A percentile compares a stretch with the other conserved stretches of the same genome.
Conservation (phyloP, 2,329 filamentous ascomycete genomes). For the Diaporthe humulicola region DNA sequence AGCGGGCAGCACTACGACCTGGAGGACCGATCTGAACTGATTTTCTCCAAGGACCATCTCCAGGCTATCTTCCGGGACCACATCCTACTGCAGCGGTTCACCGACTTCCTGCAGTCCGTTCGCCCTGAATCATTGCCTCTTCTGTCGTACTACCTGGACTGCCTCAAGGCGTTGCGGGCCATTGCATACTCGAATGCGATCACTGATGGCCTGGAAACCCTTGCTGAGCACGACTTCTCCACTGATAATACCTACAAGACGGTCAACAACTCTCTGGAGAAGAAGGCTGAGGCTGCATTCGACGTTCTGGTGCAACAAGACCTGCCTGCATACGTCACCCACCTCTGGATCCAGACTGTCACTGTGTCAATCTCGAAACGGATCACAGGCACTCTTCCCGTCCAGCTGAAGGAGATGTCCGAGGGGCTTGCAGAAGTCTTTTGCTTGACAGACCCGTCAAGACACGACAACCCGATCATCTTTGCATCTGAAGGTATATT, state of each 20-base stretch:
- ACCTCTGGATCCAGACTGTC: slow-evolving; percentile 77
- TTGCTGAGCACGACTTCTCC: slow-evolving; percentile 69
- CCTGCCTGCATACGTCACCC: slow-evolving; percentile 78
- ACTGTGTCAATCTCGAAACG: slow-evolving; percentile 76
- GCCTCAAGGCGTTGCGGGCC: slow-evolving; percentile 77
- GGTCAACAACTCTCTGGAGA: slow-evolving; percentile 69
- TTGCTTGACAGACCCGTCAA: slow-evolving; percentile 80
- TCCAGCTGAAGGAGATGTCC: slow-evolving; percentile 74
- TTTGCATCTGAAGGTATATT: slow-evolving; percentile 79
- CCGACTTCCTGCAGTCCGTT: slow-evolving; percentile 71
- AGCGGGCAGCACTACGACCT: slow-evolving; percentile 61
- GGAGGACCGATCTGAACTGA: slow-evolving; percentile 73
- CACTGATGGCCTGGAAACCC: slow-evolving; percentile 69
- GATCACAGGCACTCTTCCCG: slow-evolving; percentile 75
- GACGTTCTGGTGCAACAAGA: slow-evolving; percentile 75
- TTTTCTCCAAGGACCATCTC: slow-evolving; percentile 77
- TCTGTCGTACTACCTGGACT: slow-evolving; percentile 80
- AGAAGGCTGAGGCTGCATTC: slow-evolving; percentile 74
- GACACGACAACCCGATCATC: slow-evolving; percentile 80
- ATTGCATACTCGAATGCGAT: slow-evolving; percentile 80
- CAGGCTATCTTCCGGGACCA: slow-evolving; percentile 75
- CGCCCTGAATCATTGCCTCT: slow-evolving; percentile 75
- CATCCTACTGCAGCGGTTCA: slow-evolving; percentile 74
- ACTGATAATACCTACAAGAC: slow-evolving; percentile 63
- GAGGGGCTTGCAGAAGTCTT: slow-evolving; percentile 84